Conservation (phyloP, 345 rosid species). For the Jatropha curcas region DNA sequence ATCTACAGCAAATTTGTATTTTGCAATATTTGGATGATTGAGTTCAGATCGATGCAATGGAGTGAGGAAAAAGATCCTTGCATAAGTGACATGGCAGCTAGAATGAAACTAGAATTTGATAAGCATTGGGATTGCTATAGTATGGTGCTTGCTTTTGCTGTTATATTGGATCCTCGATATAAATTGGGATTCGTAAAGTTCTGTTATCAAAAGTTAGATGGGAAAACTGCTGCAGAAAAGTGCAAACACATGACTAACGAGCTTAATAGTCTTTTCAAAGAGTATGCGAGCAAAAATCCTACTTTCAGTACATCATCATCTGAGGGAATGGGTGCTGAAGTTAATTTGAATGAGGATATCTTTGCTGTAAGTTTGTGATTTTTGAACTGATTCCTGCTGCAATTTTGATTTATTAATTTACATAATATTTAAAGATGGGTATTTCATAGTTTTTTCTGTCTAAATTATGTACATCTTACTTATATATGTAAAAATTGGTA, state of each 20-base stretch:
- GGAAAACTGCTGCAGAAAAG: not conserved
- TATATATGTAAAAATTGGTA: not conserved
- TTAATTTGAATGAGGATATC: no score
- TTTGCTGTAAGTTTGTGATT: no score
- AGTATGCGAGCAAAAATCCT: not conserved
- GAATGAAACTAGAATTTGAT: not conserved
- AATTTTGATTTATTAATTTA: no score
- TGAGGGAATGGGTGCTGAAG: no score
- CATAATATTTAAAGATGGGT: no score
- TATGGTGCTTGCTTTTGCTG: slow-evolving; percentile 1
- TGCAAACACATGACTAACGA: not conserved
- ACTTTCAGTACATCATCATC: not conserved
- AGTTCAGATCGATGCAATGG: not conserved
- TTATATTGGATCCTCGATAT: not conserved
- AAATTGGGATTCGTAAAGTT: not conserved
- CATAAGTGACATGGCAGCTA: not conserved
- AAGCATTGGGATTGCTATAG: not conserved
- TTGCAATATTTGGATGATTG: not conserved
- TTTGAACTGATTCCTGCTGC: no score
- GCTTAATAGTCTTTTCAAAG: not conserved
- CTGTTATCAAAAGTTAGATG: not conserved
- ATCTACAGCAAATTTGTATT: not conserved
- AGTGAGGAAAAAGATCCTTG: no score
- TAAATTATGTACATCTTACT: not conserved
- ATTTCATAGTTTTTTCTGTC: not conserved